Percentiles rank a stretch among this genome's conserved stretches.
Conservation (phyloP, 2,329 filamentous ascomycete genomes). For the Zasmidium cellare region DNA sequence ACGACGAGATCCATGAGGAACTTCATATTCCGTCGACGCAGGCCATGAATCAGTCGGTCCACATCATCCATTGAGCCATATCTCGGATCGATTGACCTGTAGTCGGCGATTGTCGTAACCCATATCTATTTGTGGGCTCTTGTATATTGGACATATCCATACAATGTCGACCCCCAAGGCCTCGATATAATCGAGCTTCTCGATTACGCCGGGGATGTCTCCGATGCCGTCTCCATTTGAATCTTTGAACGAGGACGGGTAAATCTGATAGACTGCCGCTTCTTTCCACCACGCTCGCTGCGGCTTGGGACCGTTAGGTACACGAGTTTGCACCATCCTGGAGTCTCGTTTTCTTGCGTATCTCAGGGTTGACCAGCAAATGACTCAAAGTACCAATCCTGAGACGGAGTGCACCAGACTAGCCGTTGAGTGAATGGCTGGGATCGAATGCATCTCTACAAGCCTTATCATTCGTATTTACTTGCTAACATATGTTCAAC, state of each 20-base stretch:
- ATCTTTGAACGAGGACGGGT: slow-evolving; percentile 57
- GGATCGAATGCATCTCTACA: too few species aligned
- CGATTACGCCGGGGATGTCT: slow-evolving; percentile 64
- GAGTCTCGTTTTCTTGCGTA: too few species aligned
- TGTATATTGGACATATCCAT: slow-evolving; percentile 64
- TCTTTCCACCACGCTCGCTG: slow-evolving; percentile 40
- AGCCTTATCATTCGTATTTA: too few species aligned
- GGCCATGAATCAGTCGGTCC: slow-evolving; percentile 42
- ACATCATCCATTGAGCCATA: slow-evolving; percentile 49
- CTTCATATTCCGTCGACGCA: slow-evolving; percentile 47
- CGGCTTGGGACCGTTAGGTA: too few species aligned
- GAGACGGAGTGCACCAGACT: too few species aligned
- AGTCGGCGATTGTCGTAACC: slow-evolving; percentile 52
- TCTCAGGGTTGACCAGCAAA: too few species aligned
- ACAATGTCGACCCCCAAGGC: slow-evolving; percentile 63
- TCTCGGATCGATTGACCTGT: slow-evolving; percentile 46
- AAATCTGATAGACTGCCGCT: slow-evolving; percentile 50
- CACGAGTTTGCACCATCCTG: too few species aligned
- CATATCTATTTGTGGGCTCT: slow-evolving; percentile 47
- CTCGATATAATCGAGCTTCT: slow-evolving; percentile 60
- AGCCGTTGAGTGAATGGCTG: too few species aligned
- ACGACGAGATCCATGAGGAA: slow-evolving; percentile 46
- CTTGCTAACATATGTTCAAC: too few species aligned
- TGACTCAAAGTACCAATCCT: too few species aligned
- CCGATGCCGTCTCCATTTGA: slow-evolving; percentile 62